Base-by-base conservation (phyloP, 2,329 filamentous ascomycete species). In the Ceratocystis cubensis region DNA sequence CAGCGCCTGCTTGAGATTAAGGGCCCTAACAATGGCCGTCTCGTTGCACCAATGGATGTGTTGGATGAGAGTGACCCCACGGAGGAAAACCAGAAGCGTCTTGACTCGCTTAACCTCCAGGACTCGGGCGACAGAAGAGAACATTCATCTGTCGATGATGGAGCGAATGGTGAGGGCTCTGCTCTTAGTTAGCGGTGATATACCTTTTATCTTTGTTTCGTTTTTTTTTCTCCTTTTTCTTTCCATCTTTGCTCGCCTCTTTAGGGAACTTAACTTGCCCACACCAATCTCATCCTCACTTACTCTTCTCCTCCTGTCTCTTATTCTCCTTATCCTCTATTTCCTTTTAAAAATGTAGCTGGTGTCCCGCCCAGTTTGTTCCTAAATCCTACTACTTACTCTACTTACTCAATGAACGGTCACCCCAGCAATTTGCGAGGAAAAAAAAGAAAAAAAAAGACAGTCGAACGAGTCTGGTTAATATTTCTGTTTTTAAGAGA, bases 81-180 rank as follows among this genome's bases (percentile, higher is more conserved):
- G 63, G 89, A 93, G 71, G 90, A 94, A 72, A 93, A 88, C 74
- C 88, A 91, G 76, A 89, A 92, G 78, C 84, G 91, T 71, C 82
- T 97, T 71, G 91, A 96, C 76, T 92, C 91, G 64, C 81, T 97
- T 71, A 91, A 94, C 75, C 80, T 97, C 73, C 89, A 96, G 75
- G 93, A 97, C 75, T 89, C 82, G 71, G 70, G 72, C 44, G 87
- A 89, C 71, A 81, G 83, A 71, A 78, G 76, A 71, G 79, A 79
- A 66, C 76, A 79, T 70, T 64, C 61, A 65, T 41, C 63, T 15
- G 63, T 45, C 20, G 30, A 41, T 25, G 48, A 53, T 53, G 44
- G 59, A 48, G 22, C 25, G 61, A 44, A 30, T 25, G 22, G 37
- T 30, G 61, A 46, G 61, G 61, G 44, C 41, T 63, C 46, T 63